These are phyloP conservation scores for Neodidymelliopsis sp. DNA, from an alignment of 2,329 filamentous ascomycete species.

Conservation along the genomic window DNA sequence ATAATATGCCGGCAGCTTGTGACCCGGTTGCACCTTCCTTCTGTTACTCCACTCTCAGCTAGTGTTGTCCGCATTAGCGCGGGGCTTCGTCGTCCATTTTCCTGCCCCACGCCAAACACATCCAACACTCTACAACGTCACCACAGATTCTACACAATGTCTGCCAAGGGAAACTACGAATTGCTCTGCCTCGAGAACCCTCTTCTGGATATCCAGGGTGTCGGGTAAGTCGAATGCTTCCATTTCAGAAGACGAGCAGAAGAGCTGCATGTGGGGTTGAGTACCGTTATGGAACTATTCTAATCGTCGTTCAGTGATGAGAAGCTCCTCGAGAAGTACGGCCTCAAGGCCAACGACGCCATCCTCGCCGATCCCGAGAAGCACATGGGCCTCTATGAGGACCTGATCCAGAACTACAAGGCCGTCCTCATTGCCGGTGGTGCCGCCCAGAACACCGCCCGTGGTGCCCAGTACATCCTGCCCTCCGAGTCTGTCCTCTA, in stretches of 20 bases:
- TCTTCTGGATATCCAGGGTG: slow-evolving; percentile 94
- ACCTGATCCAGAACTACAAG: slow-evolving; percentile 88
- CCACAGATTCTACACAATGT: slow-evolving; percentile 63
- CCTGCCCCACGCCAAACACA: slow-evolving; percentile 26
- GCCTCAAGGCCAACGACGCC: slow-evolving; percentile 93
- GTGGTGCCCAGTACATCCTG: slow-evolving; percentile 95
- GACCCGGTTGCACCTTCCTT: background rate
- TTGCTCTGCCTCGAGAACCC: slow-evolving; percentile 97
- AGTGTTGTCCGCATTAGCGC: slow-evolving; percentile 20
- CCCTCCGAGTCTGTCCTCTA: slow-evolving; percentile 88
- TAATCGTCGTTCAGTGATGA: slow-evolving; percentile 68
- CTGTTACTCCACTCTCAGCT: slow-evolving; percentile 5
- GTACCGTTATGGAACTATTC: slow-evolving; percentile 23
- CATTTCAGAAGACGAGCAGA: too few species aligned
- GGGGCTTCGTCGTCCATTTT: slow-evolving; percentile 25
- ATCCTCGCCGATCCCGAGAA: slow-evolving; percentile 88
- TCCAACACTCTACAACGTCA: slow-evolving; percentile 27
- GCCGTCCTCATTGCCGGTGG: slow-evolving; percentile 96
- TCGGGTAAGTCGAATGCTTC: slow-evolving; percentile 62
- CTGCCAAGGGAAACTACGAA: slow-evolving; percentile 78
- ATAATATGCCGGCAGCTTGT: slow-evolving; percentile 7
- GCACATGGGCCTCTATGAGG: slow-evolving; percentile 89
- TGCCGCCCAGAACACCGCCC: slow-evolving; percentile 95
- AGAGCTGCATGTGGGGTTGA: slow-evolving; percentile 20
- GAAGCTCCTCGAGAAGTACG: slow-evolving; percentile 89